Evolutionary conservation across 129 eudicot genomes (phyloP), one percentile per base, ranked within the genome.

Genomic region (Lactuca sativa): DNA sequence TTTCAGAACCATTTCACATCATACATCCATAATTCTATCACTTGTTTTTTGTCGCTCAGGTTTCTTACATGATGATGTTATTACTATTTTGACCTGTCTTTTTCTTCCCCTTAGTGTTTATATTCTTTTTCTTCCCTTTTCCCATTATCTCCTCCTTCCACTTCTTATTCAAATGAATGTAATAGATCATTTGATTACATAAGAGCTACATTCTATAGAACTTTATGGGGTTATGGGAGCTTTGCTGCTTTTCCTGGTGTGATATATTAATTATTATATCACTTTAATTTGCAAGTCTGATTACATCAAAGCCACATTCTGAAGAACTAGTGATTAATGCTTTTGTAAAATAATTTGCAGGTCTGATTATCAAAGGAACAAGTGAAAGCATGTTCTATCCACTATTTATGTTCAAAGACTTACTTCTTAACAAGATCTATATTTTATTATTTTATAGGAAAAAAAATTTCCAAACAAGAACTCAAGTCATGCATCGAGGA

Each of bases 391-490:
- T 36, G 53, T 51, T 36, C 34, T 21, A 36, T 48, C 58, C 18
- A 44, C 4, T 12, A 30, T 37, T 31, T 8, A n/a, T 15, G n/a
- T 43, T 12, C 37, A 17, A 0, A 25, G 68, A 25, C 2, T 0
- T 25, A 51, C 11, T 12, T 0, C 7, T n/a, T 14, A 51, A 48
- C 41, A 40, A 58, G 36, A 48, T 51, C 54, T 25, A 66, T 6
- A 72, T 37, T 33, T 59, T 37, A 17, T 52, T 62, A 3, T 10
- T 78, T 3, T 56, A 51, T 77, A 93, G 98, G 96, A 77, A 12
- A 93, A 93, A 79, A 93, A 93, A 80, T 93, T 85, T 89, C 96
- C 5, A 93, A 93, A 77, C 95, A 90, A 70, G 96, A 93, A 54
- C 77, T 89, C 13, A 93, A 93, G 78, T 64, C 84, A 31, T 72